Conservation (phyloP, 306 rosid species). For the Hippophae gyantsensis region DNA sequence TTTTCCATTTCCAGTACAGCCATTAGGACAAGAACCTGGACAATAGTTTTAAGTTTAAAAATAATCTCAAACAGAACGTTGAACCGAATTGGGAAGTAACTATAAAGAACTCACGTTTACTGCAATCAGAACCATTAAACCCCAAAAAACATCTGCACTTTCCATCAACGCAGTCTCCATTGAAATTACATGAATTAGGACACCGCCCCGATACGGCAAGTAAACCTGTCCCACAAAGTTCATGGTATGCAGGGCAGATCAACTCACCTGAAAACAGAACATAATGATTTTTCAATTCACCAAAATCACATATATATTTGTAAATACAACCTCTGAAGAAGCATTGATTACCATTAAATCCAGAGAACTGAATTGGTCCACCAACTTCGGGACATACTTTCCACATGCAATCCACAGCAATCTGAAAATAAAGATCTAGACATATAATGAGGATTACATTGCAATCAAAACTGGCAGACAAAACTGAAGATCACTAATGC, state of each 20-base stretch:
- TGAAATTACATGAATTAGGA: slow-evolving; percentile 63
- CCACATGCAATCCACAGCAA: slow-evolving; percentile 92
- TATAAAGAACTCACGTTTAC: slow-evolving; percentile 51
- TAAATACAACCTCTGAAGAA: not conserved
- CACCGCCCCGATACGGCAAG: slow-evolving; percentile 55
- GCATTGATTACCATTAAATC: slow-evolving; percentile 63
- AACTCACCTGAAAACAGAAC: slow-evolving; percentile 50
- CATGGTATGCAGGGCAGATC: slow-evolving; percentile 76
- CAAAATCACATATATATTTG: not conserved
- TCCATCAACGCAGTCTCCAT: slow-evolving; percentile 92
- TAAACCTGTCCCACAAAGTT: slow-evolving; percentile 56
- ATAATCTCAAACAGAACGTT: slow-evolving; percentile 5
- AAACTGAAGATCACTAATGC: too few relatives aligned
- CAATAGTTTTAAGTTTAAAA: slow-evolving; percentile 4
- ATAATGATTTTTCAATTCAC: slow-evolving; percentile 2
- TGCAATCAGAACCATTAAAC: slow-evolving; percentile 71
- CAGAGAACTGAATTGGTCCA: slow-evolving; percentile 73
- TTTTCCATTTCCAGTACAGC: slow-evolving; percentile 63
- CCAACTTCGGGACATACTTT: slow-evolving; percentile 77
- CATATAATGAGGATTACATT: not conserved
- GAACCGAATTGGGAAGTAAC: not conserved
- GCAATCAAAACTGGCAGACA: too few relatives aligned
- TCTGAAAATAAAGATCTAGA: slow-evolving; percentile 29
- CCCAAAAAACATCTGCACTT: slow-evolving; percentile 79
- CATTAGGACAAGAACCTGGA: slow-evolving; percentile 66